Conservation (phyloP, 1,139 yeast genomes). For the Lodderomyces beijingensis region DNA sequence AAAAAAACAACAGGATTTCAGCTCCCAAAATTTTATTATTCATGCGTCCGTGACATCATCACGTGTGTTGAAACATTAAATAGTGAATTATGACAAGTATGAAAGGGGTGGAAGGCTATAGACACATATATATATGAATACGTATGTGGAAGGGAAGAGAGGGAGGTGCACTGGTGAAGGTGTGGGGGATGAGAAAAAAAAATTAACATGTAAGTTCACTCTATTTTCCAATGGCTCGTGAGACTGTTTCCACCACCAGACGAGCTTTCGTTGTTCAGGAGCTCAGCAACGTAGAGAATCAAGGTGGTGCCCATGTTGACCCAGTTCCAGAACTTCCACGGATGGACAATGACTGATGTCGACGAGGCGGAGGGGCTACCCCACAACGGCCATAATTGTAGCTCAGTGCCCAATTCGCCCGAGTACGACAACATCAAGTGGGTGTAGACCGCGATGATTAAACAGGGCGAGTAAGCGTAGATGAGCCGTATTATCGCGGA, state of each 20-base stretch:
- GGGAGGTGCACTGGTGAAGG: background rate
- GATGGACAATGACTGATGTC: conserved; percentile 47
- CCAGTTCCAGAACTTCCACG: conserved; percentile 98
- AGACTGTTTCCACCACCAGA: conserved; percentile 29
- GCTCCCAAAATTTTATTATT: conserved; percentile 1
- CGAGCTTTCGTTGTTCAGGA: conserved; percentile 41
- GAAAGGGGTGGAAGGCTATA: too few relatives aligned
- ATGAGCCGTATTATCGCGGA: conserved; percentile 54
- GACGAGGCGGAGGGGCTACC: conserved; percentile 10
- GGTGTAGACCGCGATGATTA: conserved; percentile 90
- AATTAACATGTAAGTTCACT: conserved; percentile 15
- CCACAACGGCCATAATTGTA: conserved; percentile 58
- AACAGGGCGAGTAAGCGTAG: conserved; percentile 88
- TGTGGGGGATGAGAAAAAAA: background rate
- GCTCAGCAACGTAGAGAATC: conserved; percentile 73
- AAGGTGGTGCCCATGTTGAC: conserved; percentile 79
- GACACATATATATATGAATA: too few relatives aligned
- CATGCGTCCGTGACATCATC: too few relatives aligned
- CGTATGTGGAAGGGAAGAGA: background rate
- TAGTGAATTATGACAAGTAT: too few relatives aligned
- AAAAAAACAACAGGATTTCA: background rate
- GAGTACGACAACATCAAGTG: conserved; percentile 88
- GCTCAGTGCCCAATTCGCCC: conserved; percentile 63
- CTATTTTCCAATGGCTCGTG: conserved; percentile 44
- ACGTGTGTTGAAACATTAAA: too few relatives aligned